phyloP scores from a whole-genome alignment of 306 rosid genomes.

The Bauhinia variegata region DNA sequence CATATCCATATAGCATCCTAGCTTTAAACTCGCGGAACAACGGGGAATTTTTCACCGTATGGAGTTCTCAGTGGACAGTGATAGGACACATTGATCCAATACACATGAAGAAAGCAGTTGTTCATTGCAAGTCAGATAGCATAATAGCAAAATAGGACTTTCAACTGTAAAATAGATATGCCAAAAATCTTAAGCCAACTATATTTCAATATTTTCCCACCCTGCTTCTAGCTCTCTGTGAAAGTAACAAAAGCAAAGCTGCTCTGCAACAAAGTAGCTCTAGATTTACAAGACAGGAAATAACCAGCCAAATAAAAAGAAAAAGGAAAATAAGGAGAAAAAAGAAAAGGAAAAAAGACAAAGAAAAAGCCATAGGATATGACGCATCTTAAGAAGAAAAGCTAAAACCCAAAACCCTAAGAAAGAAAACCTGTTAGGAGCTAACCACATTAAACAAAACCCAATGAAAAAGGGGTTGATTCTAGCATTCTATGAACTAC shows the following conservation, averaged over 20 bases:
- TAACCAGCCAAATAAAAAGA: conserved; percentile 48
- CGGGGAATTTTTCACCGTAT: too few relatives aligned
- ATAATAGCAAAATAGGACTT: background rate
- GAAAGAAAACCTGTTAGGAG: conserved; percentile 73
- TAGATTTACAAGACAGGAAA: conserved; percentile 84
- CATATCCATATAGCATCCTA: too few relatives aligned
- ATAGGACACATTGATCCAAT: too few relatives aligned
- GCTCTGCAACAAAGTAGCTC: conserved; percentile 59
- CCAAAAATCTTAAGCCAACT: conserved; percentile 43
- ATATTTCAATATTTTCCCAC: conserved; percentile 81
- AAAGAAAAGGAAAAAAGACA: background rate
- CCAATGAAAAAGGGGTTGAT: conserved; percentile 48
- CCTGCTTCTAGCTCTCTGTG: conserved; percentile 79
- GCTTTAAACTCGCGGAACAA: too few relatives aligned
- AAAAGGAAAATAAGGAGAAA: background rate
- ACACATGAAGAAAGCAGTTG: too few relatives aligned
- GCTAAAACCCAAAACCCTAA: conserved; percentile 72
- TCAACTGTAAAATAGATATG: background rate
- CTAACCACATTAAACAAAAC: conserved; percentile 61
- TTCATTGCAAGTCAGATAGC: background rate
- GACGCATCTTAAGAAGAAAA: conserved; percentile 37
- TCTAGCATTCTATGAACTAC: conserved; percentile 46
- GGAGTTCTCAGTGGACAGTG: too few relatives aligned
- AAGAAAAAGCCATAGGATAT: conserved; percentile 40
- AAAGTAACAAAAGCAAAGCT: conserved; percentile 55